Percentiles rank a stretch among this genome's conserved stretches.
These are phyloP conservation scores for Acanthamoeba polyphaga DNA, from an alignment of 208 protist genomes.

Conservation along the genomic window DNA sequence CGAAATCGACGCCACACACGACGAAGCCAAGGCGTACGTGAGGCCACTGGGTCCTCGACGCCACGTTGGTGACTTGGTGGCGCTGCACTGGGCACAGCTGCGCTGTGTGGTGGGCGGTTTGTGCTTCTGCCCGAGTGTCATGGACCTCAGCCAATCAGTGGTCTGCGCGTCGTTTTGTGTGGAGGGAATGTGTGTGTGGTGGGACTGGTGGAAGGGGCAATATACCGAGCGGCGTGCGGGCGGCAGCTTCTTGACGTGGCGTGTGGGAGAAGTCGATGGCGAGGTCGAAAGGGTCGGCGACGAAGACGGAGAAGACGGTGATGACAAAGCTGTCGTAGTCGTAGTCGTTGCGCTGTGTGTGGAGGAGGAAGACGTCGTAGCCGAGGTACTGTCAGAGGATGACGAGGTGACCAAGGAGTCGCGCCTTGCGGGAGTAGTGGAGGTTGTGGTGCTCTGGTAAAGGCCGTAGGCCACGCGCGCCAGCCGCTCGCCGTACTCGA, in stretches of 20 bases:
- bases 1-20: neutral
- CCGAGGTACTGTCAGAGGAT: no score
- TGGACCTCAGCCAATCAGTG: neutral
- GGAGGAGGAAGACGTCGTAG: no score
- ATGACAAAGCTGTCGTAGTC: no score
- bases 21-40: neutral
- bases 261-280: neutral
- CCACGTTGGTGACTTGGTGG: conserved; percentile 23
- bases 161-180: no score
- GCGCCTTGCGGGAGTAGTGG: neutral
- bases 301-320: neutral
- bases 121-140: no score
- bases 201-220: neutral
- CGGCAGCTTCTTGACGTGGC: neutral
- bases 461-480: neutral
- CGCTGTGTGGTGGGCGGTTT: neutral
- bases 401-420: neutral
- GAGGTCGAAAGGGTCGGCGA: neutral
- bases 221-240: neutral
- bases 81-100: neutral
- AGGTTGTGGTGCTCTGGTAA: neutral
- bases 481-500: neutral
- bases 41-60: neutral
- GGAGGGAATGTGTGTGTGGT: neutral
- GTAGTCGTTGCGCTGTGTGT: no score